phyloP scores from a whole-genome alignment of 768 basidiomycete genomes.

The Suillus tomentosus region DNA sequence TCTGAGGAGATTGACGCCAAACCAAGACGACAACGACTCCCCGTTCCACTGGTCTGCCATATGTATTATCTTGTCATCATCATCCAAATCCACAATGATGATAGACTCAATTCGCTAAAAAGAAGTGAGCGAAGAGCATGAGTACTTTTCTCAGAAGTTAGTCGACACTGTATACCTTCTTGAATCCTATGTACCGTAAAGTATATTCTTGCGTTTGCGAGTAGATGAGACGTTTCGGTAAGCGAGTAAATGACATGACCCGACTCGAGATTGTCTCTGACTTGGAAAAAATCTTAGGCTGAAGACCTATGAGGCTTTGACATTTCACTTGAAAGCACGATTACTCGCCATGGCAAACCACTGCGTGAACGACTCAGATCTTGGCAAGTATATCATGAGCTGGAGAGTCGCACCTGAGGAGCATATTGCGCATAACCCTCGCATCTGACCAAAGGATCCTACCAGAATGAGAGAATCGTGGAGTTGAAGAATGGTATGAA shows the following conservation, averaged over 20 bases:
- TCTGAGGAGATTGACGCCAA: slow-evolving; percentile 50
- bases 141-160: not conserved
- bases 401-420: slow-evolving; percentile 47
- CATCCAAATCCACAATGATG: slow-evolving; percentile 64
- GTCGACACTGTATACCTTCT: slow-evolving; percentile 43
- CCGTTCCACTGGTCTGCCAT: slow-evolving; percentile 66
- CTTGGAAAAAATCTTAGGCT: slow-evolving; percentile 58
- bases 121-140: not conserved
- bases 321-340: not conserved
- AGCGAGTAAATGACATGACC: slow-evolving; percentile 58
- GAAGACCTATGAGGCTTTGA: slow-evolving; percentile 11
- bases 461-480: not conserved
- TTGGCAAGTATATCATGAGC: not conserved
- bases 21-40: slow-evolving; percentile 49
- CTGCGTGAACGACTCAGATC: slow-evolving; percentile 28
- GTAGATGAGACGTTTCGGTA: slow-evolving; percentile 62
- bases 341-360: slow-evolving; percentile 54
- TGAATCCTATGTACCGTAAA: slow-evolving; percentile 48
- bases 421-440: slow-evolving; percentile 52
- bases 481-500: not conserved
- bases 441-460: slow-evolving; percentile 55
- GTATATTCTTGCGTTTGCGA: slow-evolving; percentile 65
- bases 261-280: slow-evolving; percentile 53
- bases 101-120: slow-evolving; percentile 59
- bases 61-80: slow-evolving; percentile 58